These are phyloP conservation scores for Pseudogymnoascus sp. DNA, from an alignment of 2,329 filamentous ascomycete species.

Conservation along the genomic window DNA sequence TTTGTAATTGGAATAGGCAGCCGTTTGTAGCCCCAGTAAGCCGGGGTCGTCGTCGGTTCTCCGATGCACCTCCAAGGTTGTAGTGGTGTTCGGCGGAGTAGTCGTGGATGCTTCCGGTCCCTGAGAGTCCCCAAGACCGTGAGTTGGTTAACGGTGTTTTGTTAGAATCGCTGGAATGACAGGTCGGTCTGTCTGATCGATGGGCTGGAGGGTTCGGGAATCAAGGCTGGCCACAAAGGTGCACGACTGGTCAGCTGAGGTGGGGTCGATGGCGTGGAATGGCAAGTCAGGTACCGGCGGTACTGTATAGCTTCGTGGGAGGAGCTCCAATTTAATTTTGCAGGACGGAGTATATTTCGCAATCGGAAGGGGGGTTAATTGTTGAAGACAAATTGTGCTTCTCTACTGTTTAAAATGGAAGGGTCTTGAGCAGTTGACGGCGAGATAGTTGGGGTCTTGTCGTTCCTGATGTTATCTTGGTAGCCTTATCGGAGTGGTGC, in stretches of 20 bases:
- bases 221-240: neutral
- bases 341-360: neutral
- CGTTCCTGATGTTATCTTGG: neutral
- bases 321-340: neutral
- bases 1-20: neutral
- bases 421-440: neutral
- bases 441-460: neutral
- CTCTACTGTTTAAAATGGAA: too few species aligned
- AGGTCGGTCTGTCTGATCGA: neutral
- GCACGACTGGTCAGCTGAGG: neutral
- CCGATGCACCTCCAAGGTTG: neutral
- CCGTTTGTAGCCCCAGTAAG: neutral
- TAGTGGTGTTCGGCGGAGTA: too few species aligned
- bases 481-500: neutral
- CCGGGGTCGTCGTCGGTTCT: neutral
- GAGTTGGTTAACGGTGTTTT: neutral
- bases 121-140: neutral
- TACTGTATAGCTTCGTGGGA: neutral
- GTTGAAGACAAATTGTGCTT: neutral
- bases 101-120: too few species aligned
- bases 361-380: neutral
- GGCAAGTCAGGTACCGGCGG: neutral
- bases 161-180: neutral
- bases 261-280: conserved; percentile 8
- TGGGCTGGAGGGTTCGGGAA: neutral